A percentile compares a stretch with the other conserved stretches of the same genome.
Conservation (phyloP, 805 yeast species). For the Kazachstania bromeliacearum region DNA sequence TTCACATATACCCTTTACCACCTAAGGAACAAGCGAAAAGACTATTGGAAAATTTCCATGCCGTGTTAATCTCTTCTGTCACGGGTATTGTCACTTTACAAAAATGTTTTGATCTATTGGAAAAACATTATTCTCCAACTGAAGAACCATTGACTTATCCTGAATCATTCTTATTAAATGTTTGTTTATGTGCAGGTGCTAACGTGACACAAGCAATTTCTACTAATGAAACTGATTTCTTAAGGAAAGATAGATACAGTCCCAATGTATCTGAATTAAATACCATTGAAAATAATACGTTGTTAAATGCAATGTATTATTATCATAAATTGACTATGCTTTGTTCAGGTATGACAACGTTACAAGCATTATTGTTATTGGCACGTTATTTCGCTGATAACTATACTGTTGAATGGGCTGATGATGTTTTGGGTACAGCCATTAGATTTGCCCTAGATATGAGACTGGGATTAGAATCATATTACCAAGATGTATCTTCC, state of each 20-base stretch:
- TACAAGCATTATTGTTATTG: constrained; percentile 45
- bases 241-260: constrained; percentile 16
- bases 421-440: constrained; percentile 36
- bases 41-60: constrained; percentile 16
- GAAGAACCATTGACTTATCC: constrained; percentile 15
- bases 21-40: constrained; percentile 17
- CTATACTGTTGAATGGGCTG: constrained; percentile 35
- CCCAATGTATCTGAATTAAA: constrained; percentile 18
- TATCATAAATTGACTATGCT: constrained; percentile 41
- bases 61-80: constrained; percentile 12
- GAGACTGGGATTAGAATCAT: constrained; percentile 43
- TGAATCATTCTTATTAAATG: constrained; percentile 20
- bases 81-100: constrained; percentile 14
- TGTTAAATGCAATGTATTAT: constrained; percentile 39
- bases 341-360: constrained; percentile 42
- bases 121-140: constrained; percentile 14
- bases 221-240: constrained; percentile 11
- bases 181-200: constrained; percentile 17
- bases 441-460: constrained; percentile 46
- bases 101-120: constrained; percentile 12
- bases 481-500: constrained; percentile 30
- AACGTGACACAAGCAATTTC: constrained; percentile 10
- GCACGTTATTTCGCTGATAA: constrained; percentile 30
- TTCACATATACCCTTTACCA: constrained; percentile 17
- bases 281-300: constrained; percentile 24